Percentiles rank a stretch among this genome's conserved stretches.
phyloP scores from a whole-genome alignment of 768 basidiomycete genomes.

The Kwoniella europaea region DNA sequence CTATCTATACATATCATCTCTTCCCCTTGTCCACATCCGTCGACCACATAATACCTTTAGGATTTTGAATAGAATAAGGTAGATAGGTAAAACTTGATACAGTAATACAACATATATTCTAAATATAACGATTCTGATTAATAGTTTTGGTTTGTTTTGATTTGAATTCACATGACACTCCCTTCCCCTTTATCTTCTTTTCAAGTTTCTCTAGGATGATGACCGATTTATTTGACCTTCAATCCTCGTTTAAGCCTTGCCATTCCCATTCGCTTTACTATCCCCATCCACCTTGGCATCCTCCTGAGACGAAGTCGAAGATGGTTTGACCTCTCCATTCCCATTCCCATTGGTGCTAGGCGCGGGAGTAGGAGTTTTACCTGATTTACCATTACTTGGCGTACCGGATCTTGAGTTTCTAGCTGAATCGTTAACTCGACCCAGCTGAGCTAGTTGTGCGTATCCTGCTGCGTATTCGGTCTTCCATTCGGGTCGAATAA shows the following conservation, averaged over 20 bases:
- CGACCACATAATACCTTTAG: too few species aligned
- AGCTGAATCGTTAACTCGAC: conserved; percentile 27
- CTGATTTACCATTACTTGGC: conserved; percentile 13
- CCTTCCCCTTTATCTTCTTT: too few species aligned
- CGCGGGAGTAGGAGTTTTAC: background rate
- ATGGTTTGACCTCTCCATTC: background rate
- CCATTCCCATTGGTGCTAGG: background rate
- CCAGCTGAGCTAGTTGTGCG: conserved; percentile 28
- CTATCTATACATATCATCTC: too few species aligned
- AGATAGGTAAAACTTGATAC: too few species aligned
- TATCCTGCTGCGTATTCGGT: conserved; percentile 38
- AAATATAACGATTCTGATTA: too few species aligned
- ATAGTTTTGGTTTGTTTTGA: too few species aligned
- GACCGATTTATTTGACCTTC: too few species aligned
- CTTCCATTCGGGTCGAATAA: conserved; percentile 53
- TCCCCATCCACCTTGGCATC: background rate
- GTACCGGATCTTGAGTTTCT: conserved; percentile 30
- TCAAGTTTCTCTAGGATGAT: too few species aligned
- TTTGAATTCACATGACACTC: too few species aligned
- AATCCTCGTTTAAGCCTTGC: background rate
- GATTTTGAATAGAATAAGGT: too few species aligned
- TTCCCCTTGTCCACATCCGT: too few species aligned
- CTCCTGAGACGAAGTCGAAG: background rate
- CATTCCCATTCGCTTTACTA: conserved; percentile 1
- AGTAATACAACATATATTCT: too few species aligned